phyloP scores from a whole-genome alignment of 192 early-diverging fungal genomes.

The Mortierella alpina region DNA sequence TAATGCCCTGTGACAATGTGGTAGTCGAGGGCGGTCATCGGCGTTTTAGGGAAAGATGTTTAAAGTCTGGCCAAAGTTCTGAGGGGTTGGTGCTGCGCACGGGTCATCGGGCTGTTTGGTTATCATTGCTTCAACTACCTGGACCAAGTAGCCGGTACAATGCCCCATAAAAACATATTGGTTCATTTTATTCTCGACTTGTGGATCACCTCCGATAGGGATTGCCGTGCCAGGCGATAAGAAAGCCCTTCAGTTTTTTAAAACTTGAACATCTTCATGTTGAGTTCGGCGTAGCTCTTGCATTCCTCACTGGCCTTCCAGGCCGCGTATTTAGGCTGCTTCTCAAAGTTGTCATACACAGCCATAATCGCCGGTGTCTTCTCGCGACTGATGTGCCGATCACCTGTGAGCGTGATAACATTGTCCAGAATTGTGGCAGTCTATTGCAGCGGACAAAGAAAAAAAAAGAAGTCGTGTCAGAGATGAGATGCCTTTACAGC shows the following conservation, averaged over 20 bases:
- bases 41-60: no score
- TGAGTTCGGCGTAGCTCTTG: conserved; percentile 17
- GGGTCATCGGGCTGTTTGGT: no score
- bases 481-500: neutral
- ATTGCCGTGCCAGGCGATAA: no score
- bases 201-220: no score
- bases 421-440: conserved; percentile 36
- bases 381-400: neutral
- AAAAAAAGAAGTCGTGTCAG: neutral
- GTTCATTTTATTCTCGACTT: no score
- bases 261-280: conserved; percentile 29
- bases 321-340: conserved; percentile 26
- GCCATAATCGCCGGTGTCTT: conserved; percentile 46
- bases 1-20: no score
- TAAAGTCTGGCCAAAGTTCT: no score
- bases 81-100: no score
- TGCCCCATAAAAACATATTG: no score
- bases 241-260: neutral
- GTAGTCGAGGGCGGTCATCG: no score
- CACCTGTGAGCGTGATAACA: conserved; percentile 1
- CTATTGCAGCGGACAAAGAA: neutral
- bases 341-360: conserved; percentile 37
- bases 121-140: no score
- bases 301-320: conserved; percentile 34
- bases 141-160: neutral